These are phyloP conservation scores for Aphanomyces stellatus DNA, from an alignment of 352 stramenopile genomes.

Conservation along the genomic window DNA sequence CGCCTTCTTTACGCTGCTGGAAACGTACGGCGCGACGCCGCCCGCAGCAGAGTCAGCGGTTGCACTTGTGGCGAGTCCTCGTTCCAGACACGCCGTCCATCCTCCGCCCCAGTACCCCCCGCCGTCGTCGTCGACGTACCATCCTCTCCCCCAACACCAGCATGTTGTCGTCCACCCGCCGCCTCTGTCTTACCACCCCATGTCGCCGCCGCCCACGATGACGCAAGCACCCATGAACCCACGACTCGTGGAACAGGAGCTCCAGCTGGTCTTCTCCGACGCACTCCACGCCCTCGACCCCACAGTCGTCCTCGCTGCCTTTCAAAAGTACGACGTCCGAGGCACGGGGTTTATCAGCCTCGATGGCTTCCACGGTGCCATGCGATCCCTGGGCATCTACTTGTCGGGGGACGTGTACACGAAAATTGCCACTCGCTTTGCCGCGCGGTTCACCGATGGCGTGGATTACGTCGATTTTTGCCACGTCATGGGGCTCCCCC, in stretches of 20 bases:
- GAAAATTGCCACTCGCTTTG: slow-evolving; percentile 44
- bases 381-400: slow-evolving; percentile 54
- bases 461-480: slow-evolving; percentile 76
- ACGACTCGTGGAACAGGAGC: background rate
- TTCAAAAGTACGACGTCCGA: slow-evolving; percentile 52
- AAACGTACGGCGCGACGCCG: slow-evolving; percentile 17
- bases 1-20: slow-evolving; percentile 17
- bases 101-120: background rate
- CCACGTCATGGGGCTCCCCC: slow-evolving; percentile 24
- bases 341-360: slow-evolving; percentile 48
- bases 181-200: background rate
- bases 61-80: slow-evolving; percentile 18
- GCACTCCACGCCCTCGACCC: background rate
- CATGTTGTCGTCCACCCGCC: background rate
- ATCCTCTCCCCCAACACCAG: background rate
- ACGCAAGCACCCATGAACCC: too few species aligned
- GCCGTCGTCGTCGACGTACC: background rate
- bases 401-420: slow-evolving; percentile 32
- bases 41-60: too few species aligned
- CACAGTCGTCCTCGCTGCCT: slow-evolving; percentile 23
- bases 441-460: slow-evolving; percentile 31
- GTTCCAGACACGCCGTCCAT: background rate
- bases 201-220: background rate
- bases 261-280: background rate
- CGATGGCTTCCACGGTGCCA: slow-evolving; percentile 51